Percentiles rank a stretch among this genome's conserved stretches.
These are phyloP conservation scores for Pistacia atlantica DNA, from an alignment of 345 rosid species.

Conservation along the genomic window DNA sequence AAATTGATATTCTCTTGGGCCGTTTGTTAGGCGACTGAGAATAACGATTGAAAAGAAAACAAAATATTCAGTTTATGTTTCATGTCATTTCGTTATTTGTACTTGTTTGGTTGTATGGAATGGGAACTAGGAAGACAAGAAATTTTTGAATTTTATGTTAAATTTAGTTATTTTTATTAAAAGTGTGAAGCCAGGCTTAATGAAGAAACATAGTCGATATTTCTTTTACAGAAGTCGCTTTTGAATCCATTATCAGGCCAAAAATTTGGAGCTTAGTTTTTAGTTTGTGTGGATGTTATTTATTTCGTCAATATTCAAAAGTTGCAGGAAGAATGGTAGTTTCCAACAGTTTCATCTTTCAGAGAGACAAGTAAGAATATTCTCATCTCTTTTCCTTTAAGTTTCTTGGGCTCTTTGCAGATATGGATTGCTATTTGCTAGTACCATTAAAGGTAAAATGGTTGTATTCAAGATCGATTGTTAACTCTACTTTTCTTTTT, in stretches of 20 bases:
- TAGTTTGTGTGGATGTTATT: slow-evolving; percentile 33
- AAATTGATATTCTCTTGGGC: no score
- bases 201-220: not conserved
- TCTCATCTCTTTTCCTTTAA: slow-evolving; percentile 27
- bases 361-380: slow-evolving; percentile 60
- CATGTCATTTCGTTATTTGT: not conserved
- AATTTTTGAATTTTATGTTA: not conserved
- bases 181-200: not conserved
- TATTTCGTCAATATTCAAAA: slow-evolving; percentile 38
- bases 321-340: slow-evolving; percentile 64
- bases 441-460: slow-evolving; percentile 4
- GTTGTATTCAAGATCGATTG: slow-evolving; percentile 14
- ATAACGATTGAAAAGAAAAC: no score
- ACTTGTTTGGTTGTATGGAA: not conserved
- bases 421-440: slow-evolving; percentile 1
- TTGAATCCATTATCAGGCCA: not conserved
- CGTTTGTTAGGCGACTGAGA: no score
- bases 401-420: slow-evolving; percentile 1
- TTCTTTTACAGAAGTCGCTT: slow-evolving; percentile 1
- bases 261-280: not conserved
- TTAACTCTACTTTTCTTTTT: slow-evolving; percentile 17
- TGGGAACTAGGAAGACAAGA: not conserved
- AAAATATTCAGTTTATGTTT: no score
- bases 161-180: not conserved
- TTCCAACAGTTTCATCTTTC: slow-evolving; percentile 54